phyloP scores from a whole-genome alignment of 2,329 filamentous ascomycete species.

The Nemania bipapillata region DNA sequence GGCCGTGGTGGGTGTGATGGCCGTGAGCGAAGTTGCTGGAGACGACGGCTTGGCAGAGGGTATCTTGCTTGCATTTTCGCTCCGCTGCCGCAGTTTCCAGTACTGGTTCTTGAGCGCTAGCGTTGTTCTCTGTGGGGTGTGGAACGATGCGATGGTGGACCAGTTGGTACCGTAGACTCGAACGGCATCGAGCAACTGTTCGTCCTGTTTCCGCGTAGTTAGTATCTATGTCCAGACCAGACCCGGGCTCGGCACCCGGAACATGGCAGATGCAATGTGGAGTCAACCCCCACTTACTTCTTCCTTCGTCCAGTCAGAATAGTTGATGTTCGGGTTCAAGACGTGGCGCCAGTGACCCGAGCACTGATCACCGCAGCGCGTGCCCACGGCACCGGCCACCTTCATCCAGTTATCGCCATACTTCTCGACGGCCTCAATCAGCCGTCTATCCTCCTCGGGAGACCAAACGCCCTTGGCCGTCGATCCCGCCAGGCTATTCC shows the following conservation, averaged over 20 bases:
- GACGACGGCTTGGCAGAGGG: too few species aligned
- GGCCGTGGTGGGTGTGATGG: too few species aligned
- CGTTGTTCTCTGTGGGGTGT: not conserved
- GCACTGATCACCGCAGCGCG: not conserved
- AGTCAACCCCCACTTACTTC: not conserved
- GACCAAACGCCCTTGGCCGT: not conserved
- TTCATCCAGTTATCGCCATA: not conserved
- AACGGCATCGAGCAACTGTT: not conserved
- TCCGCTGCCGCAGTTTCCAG: not conserved
- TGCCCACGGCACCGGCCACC: not conserved
- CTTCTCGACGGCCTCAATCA: not conserved
- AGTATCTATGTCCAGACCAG: too few species aligned
- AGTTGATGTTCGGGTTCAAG: not conserved
- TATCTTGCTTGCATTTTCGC: too few species aligned
- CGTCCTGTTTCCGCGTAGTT: not conserved
- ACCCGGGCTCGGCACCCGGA: too few species aligned
- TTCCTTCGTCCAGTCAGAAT: not conserved
- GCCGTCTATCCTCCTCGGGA: not conserved
- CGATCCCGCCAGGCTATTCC: not conserved
- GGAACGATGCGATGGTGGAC: not conserved
- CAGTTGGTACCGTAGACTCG: not conserved
- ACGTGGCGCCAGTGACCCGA: not conserved
- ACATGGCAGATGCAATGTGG: too few species aligned
- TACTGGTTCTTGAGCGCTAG: not conserved
- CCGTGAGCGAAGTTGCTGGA: too few species aligned